Evolutionary conservation across 306 rosid genomes (phyloP), one percentile per base, ranked within the genome.

Genomic region (Dicorynia guianensis): DNA sequence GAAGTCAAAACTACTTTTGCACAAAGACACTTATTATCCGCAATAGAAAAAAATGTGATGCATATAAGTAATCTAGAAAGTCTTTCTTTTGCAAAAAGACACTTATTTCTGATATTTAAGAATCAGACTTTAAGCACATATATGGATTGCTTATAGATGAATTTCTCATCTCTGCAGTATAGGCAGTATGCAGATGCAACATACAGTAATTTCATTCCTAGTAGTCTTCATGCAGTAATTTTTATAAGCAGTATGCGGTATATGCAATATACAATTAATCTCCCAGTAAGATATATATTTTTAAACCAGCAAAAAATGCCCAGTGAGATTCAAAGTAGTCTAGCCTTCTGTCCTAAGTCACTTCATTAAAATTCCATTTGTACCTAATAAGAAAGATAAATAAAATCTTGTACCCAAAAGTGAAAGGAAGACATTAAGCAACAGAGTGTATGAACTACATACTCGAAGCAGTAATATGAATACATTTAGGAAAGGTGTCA

Each of bases 401-500:
- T 75, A 48, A 63, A 74, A 80, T 57, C 42, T 50, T 13, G 50
- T 59, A 55, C 46, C 67, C 57, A 69, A 74, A 47, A 39, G 49
- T 54, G 34, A 40, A 80, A 46, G 64, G 30, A 82, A 65, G 66
- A 33, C 70, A 63, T 52, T 35, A 76, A 75, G 56, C 39, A 81
- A 65, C 40, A 71, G n/a, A n/a, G 25, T 36, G 52, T 14, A 78
- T 15, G 72, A 60, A 62, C 55, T 83, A 88, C 97, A 42, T 94
- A 94, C 98, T 94, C 98, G 69, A 94, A 94, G 83, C 96, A 87
- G 84, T 90, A 94, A 76, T 94, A 94, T 81, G 98, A 97, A 79
- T 95, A 95, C 89, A 95, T 88, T 97, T 97, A 92, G 75, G 97
- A 90, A 46, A 92, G 93, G 79, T n/a, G n/a, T n/a, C n/a, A n/a